Conservation (phyloP, 139 green algal species). For the Tetraselmis chui region DNA sequence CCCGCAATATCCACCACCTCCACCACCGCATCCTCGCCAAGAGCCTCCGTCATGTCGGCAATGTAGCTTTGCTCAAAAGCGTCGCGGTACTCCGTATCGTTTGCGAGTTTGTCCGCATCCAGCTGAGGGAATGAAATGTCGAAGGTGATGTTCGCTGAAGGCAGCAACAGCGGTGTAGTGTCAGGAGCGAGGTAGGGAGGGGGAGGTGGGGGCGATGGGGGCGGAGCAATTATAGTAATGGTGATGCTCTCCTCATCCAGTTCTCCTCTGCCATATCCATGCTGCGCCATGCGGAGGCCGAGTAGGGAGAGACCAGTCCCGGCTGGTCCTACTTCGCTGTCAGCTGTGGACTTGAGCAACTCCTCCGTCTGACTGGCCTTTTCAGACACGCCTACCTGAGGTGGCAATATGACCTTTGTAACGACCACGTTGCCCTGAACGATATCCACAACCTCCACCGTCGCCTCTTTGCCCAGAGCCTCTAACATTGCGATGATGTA, state of each 20-base stretch:
- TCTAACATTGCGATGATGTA: neutral
- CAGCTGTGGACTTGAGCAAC: neutral
- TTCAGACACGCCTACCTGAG: neutral
- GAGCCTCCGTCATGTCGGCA: neutral
- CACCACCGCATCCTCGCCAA: neutral
- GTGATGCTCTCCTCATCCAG: neutral
- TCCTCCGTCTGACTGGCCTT: neutral
- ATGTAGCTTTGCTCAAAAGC: neutral
- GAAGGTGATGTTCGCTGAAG: too few relatives aligned
- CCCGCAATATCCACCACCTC: neutral
- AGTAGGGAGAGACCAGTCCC: neutral
- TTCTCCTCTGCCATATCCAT: neutral
- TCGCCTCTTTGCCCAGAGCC: neutral
- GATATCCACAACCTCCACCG: neutral
- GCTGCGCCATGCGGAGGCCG: neutral
- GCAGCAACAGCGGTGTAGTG: too few relatives aligned
- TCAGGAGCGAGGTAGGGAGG: too few relatives aligned
- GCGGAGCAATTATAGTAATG: neutral
- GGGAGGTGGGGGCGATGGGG: too few relatives aligned
- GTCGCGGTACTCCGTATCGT: neutral
- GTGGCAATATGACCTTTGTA: neutral
- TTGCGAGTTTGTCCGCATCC: too few relatives aligned
- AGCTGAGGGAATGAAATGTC: too few relatives aligned
- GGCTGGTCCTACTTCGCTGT: neutral
- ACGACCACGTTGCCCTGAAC: neutral